A percentile compares a stretch with the other conserved stretches of the same genome.
phyloP scores from a whole-genome alignment of 2,329 filamentous ascomycete species.

The Diplodia sapinea region DNA sequence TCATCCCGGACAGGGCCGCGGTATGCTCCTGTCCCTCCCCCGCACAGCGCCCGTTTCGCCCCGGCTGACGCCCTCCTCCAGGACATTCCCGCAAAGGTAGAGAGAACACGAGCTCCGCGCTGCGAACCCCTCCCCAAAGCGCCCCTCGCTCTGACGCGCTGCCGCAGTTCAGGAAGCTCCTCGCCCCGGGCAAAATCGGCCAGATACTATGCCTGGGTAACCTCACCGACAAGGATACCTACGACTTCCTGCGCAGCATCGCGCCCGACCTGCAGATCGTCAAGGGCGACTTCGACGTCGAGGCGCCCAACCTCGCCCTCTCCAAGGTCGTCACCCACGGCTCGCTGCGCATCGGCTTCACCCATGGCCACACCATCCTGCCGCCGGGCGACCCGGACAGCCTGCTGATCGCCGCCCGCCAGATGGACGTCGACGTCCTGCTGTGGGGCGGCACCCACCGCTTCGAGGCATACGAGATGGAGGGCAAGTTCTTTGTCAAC shows the following conservation, averaged over 20 bases:
- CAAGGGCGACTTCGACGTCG: conserved; percentile 72
- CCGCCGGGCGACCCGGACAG: conserved; percentile 71
- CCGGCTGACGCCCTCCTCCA: conserved; percentile 43
- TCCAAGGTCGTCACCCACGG: conserved; percentile 75
- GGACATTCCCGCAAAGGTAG: conserved; percentile 52
- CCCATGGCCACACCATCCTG: conserved; percentile 73
- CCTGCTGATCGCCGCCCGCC: conserved; percentile 69
- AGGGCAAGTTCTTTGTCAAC: conserved; percentile 74
- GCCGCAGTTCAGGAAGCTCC: conserved; percentile 59
- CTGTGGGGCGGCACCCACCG: conserved; percentile 73
- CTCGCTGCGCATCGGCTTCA: conserved; percentile 70
- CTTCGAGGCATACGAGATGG: conserved; percentile 74
- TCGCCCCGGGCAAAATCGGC: conserved; percentile 64
- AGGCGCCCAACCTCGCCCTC: conserved; percentile 68
- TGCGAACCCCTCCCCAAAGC: not conserved
- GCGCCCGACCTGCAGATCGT: conserved; percentile 71
- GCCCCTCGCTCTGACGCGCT: conserved; percentile 26
- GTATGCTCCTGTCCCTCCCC: conserved; percentile 39
- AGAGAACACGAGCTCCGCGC: conserved; percentile 5
- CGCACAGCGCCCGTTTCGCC: conserved; percentile 40
- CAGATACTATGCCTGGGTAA: conserved; percentile 65
- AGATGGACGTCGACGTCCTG: conserved; percentile 74
- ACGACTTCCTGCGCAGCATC: conserved; percentile 61
- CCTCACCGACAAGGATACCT: conserved; percentile 63
- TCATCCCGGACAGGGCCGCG: conserved; percentile 51